A percentile compares a stretch with the other conserved stretches of the same genome.
Evolutionary conservation across 2,329 filamentous ascomycete genomes (phyloP).

Genomic region (Fusarium sublunatum): DNA sequence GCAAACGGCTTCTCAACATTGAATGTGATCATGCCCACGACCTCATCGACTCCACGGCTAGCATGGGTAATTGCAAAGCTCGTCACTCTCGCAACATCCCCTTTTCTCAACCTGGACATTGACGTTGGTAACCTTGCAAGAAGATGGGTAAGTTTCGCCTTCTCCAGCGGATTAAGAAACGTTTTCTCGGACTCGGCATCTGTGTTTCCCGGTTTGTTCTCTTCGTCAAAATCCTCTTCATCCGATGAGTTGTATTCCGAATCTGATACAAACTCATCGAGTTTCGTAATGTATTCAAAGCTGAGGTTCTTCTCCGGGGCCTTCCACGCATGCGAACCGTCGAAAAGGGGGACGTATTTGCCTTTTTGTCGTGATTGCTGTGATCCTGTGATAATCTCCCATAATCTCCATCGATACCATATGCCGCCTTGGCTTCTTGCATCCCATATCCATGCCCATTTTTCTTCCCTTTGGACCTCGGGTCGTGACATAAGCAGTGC

Average conservation of each 20-base stretch:
- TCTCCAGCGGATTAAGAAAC: constrained; percentile 84
- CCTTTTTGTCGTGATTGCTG: constrained; percentile 58
- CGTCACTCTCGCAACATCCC: constrained; percentile 86
- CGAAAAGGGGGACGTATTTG: constrained; percentile 75
- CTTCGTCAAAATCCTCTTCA: constrained; percentile 78
- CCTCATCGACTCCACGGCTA: constrained; percentile 85
- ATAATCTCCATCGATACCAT: constrained; percentile 93
- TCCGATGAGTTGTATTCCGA: constrained; percentile 89
- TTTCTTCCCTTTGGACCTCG: constrained; percentile 85
- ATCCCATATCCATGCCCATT: constrained; percentile 96
- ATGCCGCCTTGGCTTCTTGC: constrained; percentile 80
- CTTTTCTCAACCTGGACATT: constrained; percentile 79
- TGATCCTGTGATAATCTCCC: constrained; percentile 82
- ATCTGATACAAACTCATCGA: constrained; percentile 85
- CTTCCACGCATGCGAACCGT: constrained; percentile 81
- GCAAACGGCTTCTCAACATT: constrained; percentile 84
- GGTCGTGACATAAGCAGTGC: constrained; percentile 89
- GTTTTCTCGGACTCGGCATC: constrained; percentile 62
- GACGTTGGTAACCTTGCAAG: constrained; percentile 84
- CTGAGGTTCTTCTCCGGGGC: constrained; percentile 77
- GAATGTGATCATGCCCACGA: constrained; percentile 86
- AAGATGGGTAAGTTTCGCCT: constrained; percentile 85
- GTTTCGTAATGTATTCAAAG: constrained; percentile 81
- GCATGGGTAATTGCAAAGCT: constrained; percentile 91
- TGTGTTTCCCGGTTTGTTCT: constrained; percentile 62